Evolutionary conservation across 1,284 basidiomycete species (phyloP).

Genomic region (Ceratobasidium sp.): DNA sequence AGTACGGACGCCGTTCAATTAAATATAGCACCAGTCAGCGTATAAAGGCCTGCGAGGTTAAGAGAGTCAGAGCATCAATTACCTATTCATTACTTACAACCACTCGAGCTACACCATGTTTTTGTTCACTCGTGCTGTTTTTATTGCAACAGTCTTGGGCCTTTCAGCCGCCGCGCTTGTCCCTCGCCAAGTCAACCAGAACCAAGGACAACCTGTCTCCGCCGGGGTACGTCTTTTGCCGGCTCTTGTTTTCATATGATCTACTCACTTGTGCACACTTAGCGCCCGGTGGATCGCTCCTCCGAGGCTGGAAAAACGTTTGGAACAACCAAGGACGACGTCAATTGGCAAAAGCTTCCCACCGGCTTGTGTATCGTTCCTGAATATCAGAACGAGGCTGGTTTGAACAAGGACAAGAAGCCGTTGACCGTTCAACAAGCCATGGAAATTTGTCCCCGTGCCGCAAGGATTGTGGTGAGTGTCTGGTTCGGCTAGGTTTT

Average conservation of each 20-base stretch:
- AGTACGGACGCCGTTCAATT: too few species aligned
- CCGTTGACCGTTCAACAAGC: constrained; percentile 12
- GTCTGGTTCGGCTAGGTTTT: not conserved
- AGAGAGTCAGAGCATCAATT: too few species aligned
- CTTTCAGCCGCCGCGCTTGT: not conserved
- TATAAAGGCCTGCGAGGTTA: too few species aligned
- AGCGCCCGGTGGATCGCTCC: not conserved
- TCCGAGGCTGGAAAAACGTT: not conserved
- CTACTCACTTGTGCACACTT: not conserved
- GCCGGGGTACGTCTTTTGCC: not conserved
- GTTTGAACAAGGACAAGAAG: constrained; percentile 1
- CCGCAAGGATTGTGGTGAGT: constrained; percentile 1
- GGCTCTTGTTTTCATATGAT: not conserved
- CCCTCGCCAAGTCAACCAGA: not conserved
- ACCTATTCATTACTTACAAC: too few species aligned
- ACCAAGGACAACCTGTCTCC: constrained; percentile 9
- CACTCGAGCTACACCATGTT: constrained; percentile 43
- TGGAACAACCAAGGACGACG: constrained; percentile 1
- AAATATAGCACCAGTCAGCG: too few species aligned
- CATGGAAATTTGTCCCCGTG: constrained; percentile 11
- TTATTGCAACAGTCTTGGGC: not conserved
- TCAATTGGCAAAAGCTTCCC: constrained; percentile 2
- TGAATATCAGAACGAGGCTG: constrained; percentile 11
- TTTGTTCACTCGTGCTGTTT: not conserved
- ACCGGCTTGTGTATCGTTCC: constrained; percentile 20